Percentiles rank a stretch among this genome's conserved stretches.
phyloP scores from a whole-genome alignment of 2,329 filamentous ascomycete species.

The Phoma sp. region DNA sequence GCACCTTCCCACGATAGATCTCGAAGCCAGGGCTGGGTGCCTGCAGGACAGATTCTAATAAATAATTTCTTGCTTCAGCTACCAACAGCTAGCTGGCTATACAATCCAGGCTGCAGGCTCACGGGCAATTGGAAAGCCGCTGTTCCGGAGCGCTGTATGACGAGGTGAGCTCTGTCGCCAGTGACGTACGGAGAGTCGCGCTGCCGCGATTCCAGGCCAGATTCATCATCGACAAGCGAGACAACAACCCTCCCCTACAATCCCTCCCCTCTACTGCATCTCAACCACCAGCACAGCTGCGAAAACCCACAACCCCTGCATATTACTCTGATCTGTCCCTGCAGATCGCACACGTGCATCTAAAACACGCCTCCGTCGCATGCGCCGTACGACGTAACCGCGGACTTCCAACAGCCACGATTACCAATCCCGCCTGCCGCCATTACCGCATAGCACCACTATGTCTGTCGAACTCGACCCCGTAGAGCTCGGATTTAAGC shows the following conservation, averaged over 20 bases:
- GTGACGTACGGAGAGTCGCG: slow-evolving; percentile 12
- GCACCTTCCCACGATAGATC: slow-evolving; percentile 13
- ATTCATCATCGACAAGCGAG: slow-evolving; percentile 17
- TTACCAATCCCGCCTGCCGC: slow-evolving; percentile 38
- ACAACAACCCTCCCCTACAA: slow-evolving; percentile 14
- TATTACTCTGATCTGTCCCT: slow-evolving; percentile 1
- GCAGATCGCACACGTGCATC: slow-evolving; percentile 16
- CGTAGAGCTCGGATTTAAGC: slow-evolving; percentile 87
- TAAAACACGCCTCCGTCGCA: slow-evolving; percentile 2
- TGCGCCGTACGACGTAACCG: slow-evolving; percentile 11
- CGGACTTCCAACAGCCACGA: slow-evolving; percentile 21
- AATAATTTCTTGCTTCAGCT: not conserved
- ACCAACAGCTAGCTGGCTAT: not conserved
- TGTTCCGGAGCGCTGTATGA: slow-evolving; percentile 5
- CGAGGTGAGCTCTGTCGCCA: slow-evolving; percentile 4
- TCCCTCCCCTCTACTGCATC: slow-evolving; percentile 7
- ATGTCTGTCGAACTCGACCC: slow-evolving; percentile 98
- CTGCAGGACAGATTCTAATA: not conserved
- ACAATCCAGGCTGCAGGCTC: not conserved
- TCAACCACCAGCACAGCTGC: slow-evolving; percentile 9
- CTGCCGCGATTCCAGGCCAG: slow-evolving; percentile 16
- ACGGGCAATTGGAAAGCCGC: not conserved
- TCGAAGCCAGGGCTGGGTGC: not conserved
- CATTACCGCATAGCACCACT: slow-evolving; percentile 44
- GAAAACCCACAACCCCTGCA: slow-evolving; percentile 3